Percentiles rank a stretch among this genome's conserved stretches.
Conservation (phyloP, 257 asterid species). For the Ballota nigra region DNA sequence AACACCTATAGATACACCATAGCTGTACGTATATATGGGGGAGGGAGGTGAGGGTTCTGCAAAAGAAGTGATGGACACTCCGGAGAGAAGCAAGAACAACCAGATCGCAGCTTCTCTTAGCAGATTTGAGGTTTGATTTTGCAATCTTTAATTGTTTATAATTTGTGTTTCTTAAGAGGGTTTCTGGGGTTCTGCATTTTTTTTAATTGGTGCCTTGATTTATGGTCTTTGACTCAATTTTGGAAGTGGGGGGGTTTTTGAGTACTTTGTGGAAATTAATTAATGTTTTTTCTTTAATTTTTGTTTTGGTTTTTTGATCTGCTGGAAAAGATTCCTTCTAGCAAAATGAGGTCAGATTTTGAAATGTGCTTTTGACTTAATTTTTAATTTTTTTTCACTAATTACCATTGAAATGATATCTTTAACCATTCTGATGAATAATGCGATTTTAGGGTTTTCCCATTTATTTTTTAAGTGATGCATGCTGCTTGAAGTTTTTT, state of each 20-base stretch:
- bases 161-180: slow-evolving; percentile 2
- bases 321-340: slow-evolving; percentile 9
- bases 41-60: slow-evolving; percentile 27
- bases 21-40: slow-evolving; percentile 20
- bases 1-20: neutral
- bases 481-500: neutral
- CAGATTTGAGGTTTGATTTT: slow-evolving; percentile 75
- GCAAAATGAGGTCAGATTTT: slow-evolving; percentile 7
- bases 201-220: slow-evolving; percentile 20
- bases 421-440: slow-evolving; percentile 18
- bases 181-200: slow-evolving; percentile 21
- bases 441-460: neutral
- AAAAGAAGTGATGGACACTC: slow-evolving; percentile 78
- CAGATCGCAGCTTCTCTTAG: slow-evolving; percentile 65
- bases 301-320: slow-evolving; percentile 13
- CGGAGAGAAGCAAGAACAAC: slow-evolving; percentile 62
- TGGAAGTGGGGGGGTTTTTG: slow-evolving; percentile 26
- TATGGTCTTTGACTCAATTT: slow-evolving; percentile 23
- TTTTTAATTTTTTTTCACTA: neutral
- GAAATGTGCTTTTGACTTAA: slow-evolving; percentile 15
- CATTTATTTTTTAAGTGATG: neutral
- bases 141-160: slow-evolving; percentile 6
- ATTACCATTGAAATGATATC: neutral
- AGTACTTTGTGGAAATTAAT: slow-evolving; percentile 6
- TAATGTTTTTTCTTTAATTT: slow-evolving; percentile 1